Evolutionary conservation across 257 asterid species (phyloP), one percentile per base, ranked within the genome.

Genomic region (Verbascum thapsus): DNA sequence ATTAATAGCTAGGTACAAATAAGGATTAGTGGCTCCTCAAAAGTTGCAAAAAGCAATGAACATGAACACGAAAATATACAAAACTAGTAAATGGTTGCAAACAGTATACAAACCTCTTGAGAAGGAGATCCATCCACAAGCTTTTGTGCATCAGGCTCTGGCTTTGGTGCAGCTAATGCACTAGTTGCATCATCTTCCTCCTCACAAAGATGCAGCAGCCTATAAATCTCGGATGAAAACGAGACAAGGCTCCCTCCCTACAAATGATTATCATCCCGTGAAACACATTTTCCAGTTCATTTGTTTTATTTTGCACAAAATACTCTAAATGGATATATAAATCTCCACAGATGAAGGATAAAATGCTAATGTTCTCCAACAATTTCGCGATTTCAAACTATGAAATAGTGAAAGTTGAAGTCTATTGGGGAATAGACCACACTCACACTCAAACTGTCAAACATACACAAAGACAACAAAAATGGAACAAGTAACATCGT

Each of bases 151-250:
- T 78, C 97, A 32, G 90, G 90, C 43, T 85, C 96, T 55, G 95
- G 83, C 80, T 90, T 94, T 43, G 94, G 90, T 4, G 91, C 83
- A 71, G 90, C 85, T 74, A 94, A 80, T 56, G 74, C 81, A 75
- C 99, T 94, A 42, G 95, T 90, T 71, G 97, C 99, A 61, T 94
- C 99, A 87, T 94, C 99, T 73, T 94, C 96, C 83, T 85, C 99
- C 61, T 94, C 99, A 75, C 70, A 81, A 35, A 85, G 85, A 71
- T 85, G 97, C 85, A 94, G 71, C 76, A 90, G 83, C 67, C 92
- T 83, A 68, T 56, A 69, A 70, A 94, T 81, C 38, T 94, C 99
- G 6, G 99, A 78, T 44, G 97, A 80, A 67, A 85, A 26, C 5
- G 32, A 79, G 16, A 80, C 87, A 44, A 73, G 83, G 80, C 99